These are phyloP conservation scores for Colletotrichum salicis DNA, from an alignment of 2,329 filamentous ascomycete species.

Conservation along the genomic window DNA sequence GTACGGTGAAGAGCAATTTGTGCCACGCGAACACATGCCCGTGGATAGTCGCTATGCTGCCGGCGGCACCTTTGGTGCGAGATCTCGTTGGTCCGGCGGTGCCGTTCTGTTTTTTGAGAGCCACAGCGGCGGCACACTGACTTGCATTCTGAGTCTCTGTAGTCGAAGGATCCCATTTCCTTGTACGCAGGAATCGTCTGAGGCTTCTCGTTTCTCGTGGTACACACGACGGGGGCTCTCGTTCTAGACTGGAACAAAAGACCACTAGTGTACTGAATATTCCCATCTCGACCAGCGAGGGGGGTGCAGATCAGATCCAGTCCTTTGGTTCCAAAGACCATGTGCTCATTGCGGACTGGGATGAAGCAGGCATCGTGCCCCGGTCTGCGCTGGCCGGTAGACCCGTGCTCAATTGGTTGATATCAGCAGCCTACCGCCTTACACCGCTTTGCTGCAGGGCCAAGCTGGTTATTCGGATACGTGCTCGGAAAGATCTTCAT, in stretches of 20 bases:
- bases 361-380: background rate
- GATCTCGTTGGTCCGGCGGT: background rate
- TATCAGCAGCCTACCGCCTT: background rate
- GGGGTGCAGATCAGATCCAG: background rate
- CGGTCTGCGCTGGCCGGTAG: background rate
- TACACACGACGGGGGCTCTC: background rate
- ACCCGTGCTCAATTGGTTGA: background rate
- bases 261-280: no score
- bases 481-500: background rate
- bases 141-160: background rate
- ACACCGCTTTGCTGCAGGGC: background rate
- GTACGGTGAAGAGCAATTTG: background rate
- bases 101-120: background rate
- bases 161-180: background rate
- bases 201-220: background rate
- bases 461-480: background rate
- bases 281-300: background rate
- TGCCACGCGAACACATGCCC: slow-evolving; percentile 9
- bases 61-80: background rate
- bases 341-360: background rate
- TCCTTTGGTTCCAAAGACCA: background rate
- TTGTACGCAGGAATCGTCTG: background rate
- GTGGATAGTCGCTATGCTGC: slow-evolving; percentile 15
- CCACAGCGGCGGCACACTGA: background rate
- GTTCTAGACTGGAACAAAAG: background rate